Percentiles rank a stretch among this genome's conserved stretches.
phyloP scores from a whole-genome alignment of 495 filamentous ascomycete genomes.

The Trichoderma virens region DNA sequence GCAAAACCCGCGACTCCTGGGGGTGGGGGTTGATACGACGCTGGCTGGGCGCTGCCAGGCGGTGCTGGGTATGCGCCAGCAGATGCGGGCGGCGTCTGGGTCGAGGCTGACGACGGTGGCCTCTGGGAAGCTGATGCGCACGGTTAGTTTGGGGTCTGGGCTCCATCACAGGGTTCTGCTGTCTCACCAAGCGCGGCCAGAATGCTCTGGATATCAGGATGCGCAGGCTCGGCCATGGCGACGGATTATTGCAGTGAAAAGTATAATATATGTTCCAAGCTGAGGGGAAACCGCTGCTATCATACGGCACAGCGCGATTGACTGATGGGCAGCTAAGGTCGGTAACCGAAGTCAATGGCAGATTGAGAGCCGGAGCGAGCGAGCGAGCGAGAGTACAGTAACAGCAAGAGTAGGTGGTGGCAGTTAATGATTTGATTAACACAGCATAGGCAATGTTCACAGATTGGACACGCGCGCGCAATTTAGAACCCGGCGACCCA shows the following conservation, averaged over 20 bases:
- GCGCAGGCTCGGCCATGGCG: constrained; percentile 36
- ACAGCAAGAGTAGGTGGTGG: not conserved
- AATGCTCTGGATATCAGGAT: constrained; percentile 42
- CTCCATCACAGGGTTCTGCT: constrained; percentile 2
- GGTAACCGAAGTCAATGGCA: not conserved
- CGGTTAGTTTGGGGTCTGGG: constrained; percentile 11
- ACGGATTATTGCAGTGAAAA: not conserved
- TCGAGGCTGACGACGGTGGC: constrained; percentile 28
- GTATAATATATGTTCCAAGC: not conserved
- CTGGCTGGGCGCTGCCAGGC: constrained; percentile 26
- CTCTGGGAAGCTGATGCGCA: constrained; percentile 21
- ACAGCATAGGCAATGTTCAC: constrained; percentile 5
- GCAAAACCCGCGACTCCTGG: constrained; percentile 23
- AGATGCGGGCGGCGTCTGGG: constrained; percentile 35
- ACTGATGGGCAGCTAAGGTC: not conserved
- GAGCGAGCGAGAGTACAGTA: not conserved
- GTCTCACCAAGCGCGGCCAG: constrained; percentile 45
- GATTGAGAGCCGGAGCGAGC: not conserved
- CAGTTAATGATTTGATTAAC: not conserved
- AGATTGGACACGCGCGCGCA: constrained; percentile 4
- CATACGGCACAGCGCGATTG: not conserved
- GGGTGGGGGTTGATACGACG: constrained; percentile 36
- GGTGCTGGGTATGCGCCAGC: constrained; percentile 21
- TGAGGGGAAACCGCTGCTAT: not conserved
- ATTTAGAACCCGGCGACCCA: not conserved